A percentile compares a stretch with the other conserved stretches of the same genome.
These are phyloP conservation scores for Phytophthora palmivora DNA, from an alignment of 352 stramenopile species.

Conservation along the genomic window DNA sequence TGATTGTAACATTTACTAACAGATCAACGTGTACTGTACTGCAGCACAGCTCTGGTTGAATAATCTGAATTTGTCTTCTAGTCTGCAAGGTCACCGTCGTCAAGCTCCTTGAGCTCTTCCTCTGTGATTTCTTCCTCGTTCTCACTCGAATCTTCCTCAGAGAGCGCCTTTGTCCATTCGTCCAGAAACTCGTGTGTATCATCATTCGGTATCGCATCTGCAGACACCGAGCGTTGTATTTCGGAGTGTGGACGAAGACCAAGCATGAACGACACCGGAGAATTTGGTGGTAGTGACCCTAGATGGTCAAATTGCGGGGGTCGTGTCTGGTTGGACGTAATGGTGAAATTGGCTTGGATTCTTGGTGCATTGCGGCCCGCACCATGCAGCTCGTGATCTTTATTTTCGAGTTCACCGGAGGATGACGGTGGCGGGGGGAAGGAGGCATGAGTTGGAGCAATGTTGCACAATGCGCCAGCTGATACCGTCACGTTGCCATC, in stretches of 20 bases:
- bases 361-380: too few relatives aligned
- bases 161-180: conserved; percentile 14
- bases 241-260: too few relatives aligned
- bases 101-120: conserved; percentile 24
- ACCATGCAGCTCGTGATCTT: not conserved
- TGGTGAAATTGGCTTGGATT: too few relatives aligned
- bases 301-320: not conserved
- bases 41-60: not conserved
- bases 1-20: too few relatives aligned
- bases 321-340: not conserved
- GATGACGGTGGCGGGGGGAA: not conserved
- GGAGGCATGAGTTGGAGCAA: conserved; percentile 2
- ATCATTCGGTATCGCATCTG: too few relatives aligned
- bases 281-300: too few relatives aligned
- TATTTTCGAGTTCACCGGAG: conserved; percentile 1
- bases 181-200: conserved; percentile 20
- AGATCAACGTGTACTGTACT: too few relatives aligned
- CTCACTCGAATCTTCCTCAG: conserved; percentile 7
- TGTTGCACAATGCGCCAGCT: not conserved
- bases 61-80: too few relatives aligned
- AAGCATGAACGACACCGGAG: too few relatives aligned
- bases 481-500: conserved; percentile 11
- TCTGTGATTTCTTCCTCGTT: conserved; percentile 28
- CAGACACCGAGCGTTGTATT: too few relatives aligned
- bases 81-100: conserved; percentile 1